Evolutionary conservation across 768 basidiomycete species (phyloP).

Genomic region (Tylopilus felleus): DNA sequence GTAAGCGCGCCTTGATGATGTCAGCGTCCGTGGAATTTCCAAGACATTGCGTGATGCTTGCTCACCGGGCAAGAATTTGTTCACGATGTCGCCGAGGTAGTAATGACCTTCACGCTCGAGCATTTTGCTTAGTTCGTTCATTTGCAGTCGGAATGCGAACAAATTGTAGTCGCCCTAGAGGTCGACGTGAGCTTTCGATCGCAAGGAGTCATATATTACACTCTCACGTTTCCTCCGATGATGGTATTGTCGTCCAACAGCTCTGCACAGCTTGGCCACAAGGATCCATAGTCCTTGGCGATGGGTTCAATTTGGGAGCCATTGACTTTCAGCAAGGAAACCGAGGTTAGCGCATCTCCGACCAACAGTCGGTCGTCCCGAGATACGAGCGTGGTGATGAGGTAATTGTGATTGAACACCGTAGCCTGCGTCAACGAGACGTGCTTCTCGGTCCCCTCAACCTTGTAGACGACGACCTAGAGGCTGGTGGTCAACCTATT

Average conservation of each 20-base stretch:
- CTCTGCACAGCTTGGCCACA: constrained; percentile 71
- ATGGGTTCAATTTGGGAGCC: constrained; percentile 46
- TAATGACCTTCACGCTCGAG: constrained; percentile 69
- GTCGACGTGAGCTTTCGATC: constrained; percentile 7
- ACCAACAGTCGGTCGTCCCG: constrained; percentile 55
- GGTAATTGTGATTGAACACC: constrained; percentile 81
- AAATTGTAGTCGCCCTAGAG: constrained; percentile 65
- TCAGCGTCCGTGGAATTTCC: not conserved
- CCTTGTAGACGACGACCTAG: constrained; percentile 47
- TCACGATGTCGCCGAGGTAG: constrained; percentile 74
- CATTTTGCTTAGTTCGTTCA: constrained; percentile 37
- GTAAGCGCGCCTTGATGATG: constrained; percentile 50
- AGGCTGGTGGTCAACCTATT: constrained; percentile 1
- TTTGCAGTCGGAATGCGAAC: constrained; percentile 55
- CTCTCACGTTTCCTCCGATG: constrained; percentile 72
- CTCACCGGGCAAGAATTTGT: constrained; percentile 68
- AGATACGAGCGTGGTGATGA: constrained; percentile 64
- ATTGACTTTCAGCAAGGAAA: constrained; percentile 60
- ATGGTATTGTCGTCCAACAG: constrained; percentile 50
- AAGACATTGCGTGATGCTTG: not conserved
- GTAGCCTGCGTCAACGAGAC: constrained; percentile 37
- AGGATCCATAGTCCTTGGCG: constrained; percentile 71
- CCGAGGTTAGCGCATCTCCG: constrained; percentile 80
- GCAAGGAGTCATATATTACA: constrained; percentile 5
- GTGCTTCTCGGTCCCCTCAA: constrained; percentile 36